Base-by-base conservation (phyloP, 2,329 filamentous ascomycete species). In the Periconia macrospinosa region DNA sequence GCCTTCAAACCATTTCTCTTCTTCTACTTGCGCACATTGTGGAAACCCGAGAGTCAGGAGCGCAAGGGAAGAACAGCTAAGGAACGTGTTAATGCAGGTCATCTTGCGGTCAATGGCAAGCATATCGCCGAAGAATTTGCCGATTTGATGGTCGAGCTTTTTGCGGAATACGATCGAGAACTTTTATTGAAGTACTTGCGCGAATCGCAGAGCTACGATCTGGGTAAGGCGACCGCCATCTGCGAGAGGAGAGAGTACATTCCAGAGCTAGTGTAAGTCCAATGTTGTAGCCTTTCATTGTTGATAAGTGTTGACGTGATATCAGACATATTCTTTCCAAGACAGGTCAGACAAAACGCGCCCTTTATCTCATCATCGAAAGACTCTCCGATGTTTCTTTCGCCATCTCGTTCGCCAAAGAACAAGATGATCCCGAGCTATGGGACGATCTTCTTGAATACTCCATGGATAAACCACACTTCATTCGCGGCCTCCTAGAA, bases 381-480 rank as follows among this genome's bases (percentile, higher is more conserved):
- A 87, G 91, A n/a, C 82, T 99, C 6, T 87, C 87, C 54, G 91
- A 99, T 69, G 92, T 97, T 47, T 89, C 88, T 47, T 92, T 94
- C 62, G 94, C 94, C 9, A 99, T 99, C 62, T 84, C 88, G 1
- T 99, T 99, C 67, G 92, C 92, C 50, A 97, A 97, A 72, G 88
- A 92, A 57, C 92, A 97, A 69, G 87, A 94, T 58, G 92, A 97
- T 65, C 86, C 88, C 0, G 92, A 97, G 63, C 81, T 99, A 0
- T 99, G 94, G 94, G 90, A 96, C 59, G 92, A 97, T 67, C 81
- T 99, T 8, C 83, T 99, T 6, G 86, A 93, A 63, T 97, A 97
- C 73, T 93, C 90, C 56, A 97, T 99, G 94, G 92, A 97, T 76
- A 96, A 97, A 69, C 94, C 94, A 1, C 86, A 86, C 41, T 99